Conservation (phyloP, 2,329 filamentous ascomycete genomes). For the Cercospora sp. region DNA sequence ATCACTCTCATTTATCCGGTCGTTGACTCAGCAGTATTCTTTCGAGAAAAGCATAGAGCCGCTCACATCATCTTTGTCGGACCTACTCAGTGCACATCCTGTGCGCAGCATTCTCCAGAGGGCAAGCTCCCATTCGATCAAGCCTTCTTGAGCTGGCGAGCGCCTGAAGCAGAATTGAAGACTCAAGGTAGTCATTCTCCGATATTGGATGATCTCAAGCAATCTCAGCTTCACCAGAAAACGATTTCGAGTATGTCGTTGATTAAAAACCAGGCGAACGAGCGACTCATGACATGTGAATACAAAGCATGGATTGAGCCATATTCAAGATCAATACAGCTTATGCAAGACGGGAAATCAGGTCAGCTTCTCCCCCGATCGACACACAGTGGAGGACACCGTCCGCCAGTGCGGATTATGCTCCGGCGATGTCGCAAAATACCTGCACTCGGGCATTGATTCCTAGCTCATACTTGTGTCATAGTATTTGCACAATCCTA, state of each 20-base stretch:
- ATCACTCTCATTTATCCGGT: neutral
- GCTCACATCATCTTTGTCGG: neutral
- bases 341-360: neutral
- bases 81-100: neutral
- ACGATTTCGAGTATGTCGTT: neutral
- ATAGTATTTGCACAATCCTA: neutral
- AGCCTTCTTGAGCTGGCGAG: neutral
- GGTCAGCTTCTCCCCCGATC: neutral
- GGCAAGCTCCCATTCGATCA: neutral
- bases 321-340: neutral
- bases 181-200: neutral
- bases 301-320: neutral
- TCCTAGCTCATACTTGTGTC: neutral
- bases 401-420: fast-evolving
- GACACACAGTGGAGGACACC: neutral
- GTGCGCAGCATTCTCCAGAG: neutral
- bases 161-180: neutral
- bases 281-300: neutral
- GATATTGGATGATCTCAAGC: neutral
- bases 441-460: neutral
- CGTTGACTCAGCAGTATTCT: neutral
- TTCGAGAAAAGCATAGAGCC: neutral
- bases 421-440: neutral
- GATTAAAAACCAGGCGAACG: neutral
- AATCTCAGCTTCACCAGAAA: neutral